Evolutionary conservation across 1,284 basidiomycete genomes (phyloP).

Genomic region (Trametes versicolor): DNA sequence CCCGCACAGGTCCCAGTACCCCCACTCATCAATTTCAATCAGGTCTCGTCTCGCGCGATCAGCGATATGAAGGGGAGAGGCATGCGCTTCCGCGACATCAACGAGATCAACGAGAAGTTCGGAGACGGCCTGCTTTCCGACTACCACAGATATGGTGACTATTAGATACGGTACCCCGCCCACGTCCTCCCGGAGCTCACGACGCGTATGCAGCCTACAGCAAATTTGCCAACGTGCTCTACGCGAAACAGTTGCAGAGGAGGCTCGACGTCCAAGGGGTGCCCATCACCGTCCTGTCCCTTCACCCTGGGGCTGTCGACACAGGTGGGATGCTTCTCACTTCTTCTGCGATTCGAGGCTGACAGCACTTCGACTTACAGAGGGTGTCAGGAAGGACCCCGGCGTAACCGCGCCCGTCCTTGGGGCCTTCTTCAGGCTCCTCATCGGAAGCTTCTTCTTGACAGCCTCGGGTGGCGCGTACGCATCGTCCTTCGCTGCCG

Average conservation of each 20-base stretch:
- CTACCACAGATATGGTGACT: constrained; percentile 47
- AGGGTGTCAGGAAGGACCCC: constrained; percentile 29
- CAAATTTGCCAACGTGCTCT: constrained; percentile 48
- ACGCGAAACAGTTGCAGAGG: constrained; percentile 44
- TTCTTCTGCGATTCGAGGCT: constrained; percentile 17
- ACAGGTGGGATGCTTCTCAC: constrained; percentile 43
- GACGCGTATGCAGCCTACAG: constrained; percentile 42
- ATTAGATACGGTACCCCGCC: background rate
- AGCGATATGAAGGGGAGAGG: constrained; percentile 30
- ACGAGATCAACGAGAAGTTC: constrained; percentile 53
- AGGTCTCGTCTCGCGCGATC: constrained; percentile 33
- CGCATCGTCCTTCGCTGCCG: constrained; percentile 59
- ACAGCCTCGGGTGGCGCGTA: constrained; percentile 48
- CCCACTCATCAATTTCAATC: background rate
- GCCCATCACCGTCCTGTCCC: constrained; percentile 45
- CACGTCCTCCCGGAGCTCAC: too few relatives aligned
- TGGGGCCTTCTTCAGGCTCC: constrained; percentile 27
- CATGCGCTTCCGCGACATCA: constrained; percentile 46
- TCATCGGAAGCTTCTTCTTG: constrained; percentile 24
- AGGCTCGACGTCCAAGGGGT: constrained; percentile 40
- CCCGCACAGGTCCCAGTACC: background rate
- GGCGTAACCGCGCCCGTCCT: constrained; percentile 20
- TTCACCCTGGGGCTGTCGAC: constrained; percentile 53
- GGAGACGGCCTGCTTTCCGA: constrained; percentile 37
- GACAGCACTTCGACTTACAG: background rate